Conservation (phyloP, 495 filamentous ascomycete genomes). For the Hyaloscypha bicolor region DNA sequence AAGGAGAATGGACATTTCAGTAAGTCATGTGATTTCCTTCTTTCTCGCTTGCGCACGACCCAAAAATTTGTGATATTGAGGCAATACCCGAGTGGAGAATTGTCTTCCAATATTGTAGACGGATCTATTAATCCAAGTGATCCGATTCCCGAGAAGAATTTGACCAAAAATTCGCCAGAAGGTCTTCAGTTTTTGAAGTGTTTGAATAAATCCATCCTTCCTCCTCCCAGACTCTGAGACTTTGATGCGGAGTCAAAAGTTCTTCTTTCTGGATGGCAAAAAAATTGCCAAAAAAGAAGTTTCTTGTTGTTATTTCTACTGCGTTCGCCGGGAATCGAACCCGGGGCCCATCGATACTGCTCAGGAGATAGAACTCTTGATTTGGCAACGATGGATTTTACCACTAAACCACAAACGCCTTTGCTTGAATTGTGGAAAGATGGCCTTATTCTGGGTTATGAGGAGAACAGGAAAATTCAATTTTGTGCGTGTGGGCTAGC, state of each 20-base stretch:
- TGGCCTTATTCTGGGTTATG: slow-evolving; percentile 5
- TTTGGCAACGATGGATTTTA: slow-evolving; percentile 35
- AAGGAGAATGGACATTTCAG: slow-evolving; percentile 66
- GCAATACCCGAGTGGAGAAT: neutral
- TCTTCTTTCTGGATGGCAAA: neutral
- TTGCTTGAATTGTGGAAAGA: neutral
- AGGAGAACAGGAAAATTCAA: neutral
- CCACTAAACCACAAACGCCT: slow-evolving; percentile 32
- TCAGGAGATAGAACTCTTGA: neutral
- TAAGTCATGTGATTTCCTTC: slow-evolving; percentile 31
- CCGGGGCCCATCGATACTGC: slow-evolving; percentile 30
- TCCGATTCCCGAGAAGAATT: neutral
- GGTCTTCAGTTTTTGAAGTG: neutral
- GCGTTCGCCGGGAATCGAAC: slow-evolving; percentile 34
- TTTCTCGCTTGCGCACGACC: neutral
- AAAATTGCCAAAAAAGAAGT: slow-evolving; percentile 18
- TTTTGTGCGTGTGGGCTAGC: slow-evolving; percentile 8
- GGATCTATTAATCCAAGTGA: neutral
- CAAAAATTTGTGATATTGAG: slow-evolving; percentile 5
- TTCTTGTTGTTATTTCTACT: neutral
- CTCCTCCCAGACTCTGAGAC: neutral
- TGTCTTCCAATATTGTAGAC: neutral
- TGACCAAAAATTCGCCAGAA: neutral
- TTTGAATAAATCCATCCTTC: neutral
- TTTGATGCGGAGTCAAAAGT: too few species aligned